Evolutionary conservation across 495 filamentous ascomycete genomes (phyloP).

Genomic region (Cairneyella variabilis): DNA sequence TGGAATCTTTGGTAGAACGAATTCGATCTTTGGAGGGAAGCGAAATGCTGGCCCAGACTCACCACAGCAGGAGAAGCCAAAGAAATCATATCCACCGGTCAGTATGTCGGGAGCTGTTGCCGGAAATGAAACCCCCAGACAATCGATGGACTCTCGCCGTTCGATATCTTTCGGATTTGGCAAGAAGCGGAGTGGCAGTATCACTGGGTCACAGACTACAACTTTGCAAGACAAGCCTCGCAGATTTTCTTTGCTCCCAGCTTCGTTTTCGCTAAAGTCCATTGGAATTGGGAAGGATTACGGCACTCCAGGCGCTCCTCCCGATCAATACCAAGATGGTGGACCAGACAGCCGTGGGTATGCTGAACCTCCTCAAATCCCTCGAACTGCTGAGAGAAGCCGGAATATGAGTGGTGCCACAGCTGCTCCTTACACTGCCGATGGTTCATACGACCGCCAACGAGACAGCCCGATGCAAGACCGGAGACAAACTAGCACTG

Average conservation of each 20-base stretch:
- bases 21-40: constrained; percentile 68
- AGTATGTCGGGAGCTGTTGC: constrained; percentile 65
- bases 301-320: constrained; percentile 32
- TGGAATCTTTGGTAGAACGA: constrained; percentile 74
- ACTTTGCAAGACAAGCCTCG: constrained; percentile 53
- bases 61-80: constrained; percentile 30
- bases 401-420: constrained; percentile 38
- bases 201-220: constrained; percentile 40
- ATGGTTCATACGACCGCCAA: constrained; percentile 21
- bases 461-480: constrained; percentile 19
- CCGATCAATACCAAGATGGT: constrained; percentile 36
- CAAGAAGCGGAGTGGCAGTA: constrained; percentile 64
- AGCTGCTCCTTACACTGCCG: constrained; percentile 17
- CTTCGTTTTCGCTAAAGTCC: constrained; percentile 65
- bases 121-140: constrained; percentile 53
- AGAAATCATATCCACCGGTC: constrained; percentile 66
- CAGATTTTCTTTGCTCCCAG: constrained; percentile 78
- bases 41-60: constrained; percentile 33
- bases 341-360: constrained; percentile 14
- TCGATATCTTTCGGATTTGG: constrained; percentile 72
- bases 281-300: constrained; percentile 48
- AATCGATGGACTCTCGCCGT: constrained; percentile 73
- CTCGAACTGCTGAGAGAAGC: constrained; percentile 34
- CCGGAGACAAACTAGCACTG: constrained; percentile 18
- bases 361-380: constrained; percentile 26